These are phyloP conservation scores for Parastagonospora nodorum DNA, from an alignment of 2,329 filamentous ascomycete species.

Conservation along the genomic window DNA sequence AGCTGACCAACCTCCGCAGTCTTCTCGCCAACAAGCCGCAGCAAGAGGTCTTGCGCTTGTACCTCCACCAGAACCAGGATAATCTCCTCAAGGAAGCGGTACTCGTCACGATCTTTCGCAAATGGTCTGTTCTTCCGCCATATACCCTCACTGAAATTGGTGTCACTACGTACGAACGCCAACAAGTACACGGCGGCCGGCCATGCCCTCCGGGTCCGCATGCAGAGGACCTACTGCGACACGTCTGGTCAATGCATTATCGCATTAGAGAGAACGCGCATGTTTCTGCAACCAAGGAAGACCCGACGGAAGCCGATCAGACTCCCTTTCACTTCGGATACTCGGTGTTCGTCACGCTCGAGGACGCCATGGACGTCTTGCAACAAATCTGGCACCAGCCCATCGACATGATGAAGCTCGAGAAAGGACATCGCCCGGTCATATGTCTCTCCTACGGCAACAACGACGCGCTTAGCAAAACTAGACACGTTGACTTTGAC, in stretches of 20 bases:
- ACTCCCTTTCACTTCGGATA: constrained; percentile 20
- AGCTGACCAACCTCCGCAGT: constrained; percentile 3
- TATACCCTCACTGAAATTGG: constrained; percentile 20
- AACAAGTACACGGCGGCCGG: not conserved
- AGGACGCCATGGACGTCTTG: constrained; percentile 10
- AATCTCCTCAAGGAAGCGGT: constrained; percentile 13
- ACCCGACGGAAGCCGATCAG: not conserved
- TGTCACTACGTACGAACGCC: constrained; percentile 15
- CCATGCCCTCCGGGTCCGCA: constrained; percentile 12
- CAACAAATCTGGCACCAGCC: constrained; percentile 19
- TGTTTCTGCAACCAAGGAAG: constrained; percentile 3
- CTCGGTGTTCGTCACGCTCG: constrained; percentile 9
- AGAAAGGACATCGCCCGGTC: constrained; percentile 16
- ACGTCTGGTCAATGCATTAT: constrained; percentile 20
- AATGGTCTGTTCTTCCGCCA: constrained; percentile 10
- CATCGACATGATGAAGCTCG: constrained; percentile 2
- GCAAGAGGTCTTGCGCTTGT: constrained; percentile 4
- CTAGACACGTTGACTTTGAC: constrained; percentile 9
- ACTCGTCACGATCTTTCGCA: constrained; percentile 17
- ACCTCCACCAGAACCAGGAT: constrained; percentile 3
- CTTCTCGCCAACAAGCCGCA: constrained; percentile 3
- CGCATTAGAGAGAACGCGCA: constrained; percentile 15
- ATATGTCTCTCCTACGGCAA: constrained; percentile 17
- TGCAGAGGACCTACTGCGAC: constrained; percentile 14
- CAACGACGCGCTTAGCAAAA: constrained; percentile 5